phyloP scores from a whole-genome alignment of 352 stramenopile genomes.

The Globisporangium megalacanthum region DNA sequence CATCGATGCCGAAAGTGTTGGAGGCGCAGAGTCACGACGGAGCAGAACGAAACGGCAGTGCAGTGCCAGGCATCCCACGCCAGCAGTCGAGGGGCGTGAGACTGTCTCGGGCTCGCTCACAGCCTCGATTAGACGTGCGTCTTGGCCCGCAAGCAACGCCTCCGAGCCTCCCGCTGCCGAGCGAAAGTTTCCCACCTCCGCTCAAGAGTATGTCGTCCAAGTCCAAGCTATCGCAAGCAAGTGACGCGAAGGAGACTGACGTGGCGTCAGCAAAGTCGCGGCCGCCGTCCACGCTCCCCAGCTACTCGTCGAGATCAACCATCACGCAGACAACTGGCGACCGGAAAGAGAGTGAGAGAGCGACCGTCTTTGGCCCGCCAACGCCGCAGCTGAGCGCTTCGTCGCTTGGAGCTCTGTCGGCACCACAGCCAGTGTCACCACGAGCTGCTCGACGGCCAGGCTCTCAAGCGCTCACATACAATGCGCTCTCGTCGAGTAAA shows the following conservation, averaged over 20 bases:
- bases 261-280: neutral
- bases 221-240: neutral
- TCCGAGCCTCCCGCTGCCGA: neutral
- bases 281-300: neutral
- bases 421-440: neutral
- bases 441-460: neutral
- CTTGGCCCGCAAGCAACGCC: neutral
- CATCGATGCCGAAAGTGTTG: conserved; percentile 1
- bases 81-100: neutral
- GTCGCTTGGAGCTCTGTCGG: neutral
- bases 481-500: neutral
- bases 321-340: neutral
- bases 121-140: neutral
- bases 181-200: neutral
- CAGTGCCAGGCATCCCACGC: neutral
- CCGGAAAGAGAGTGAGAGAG: neutral
- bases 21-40: neutral
- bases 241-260: neutral
- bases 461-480: neutral
- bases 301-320: neutral
- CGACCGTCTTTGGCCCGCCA: neutral
- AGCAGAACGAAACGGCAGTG: neutral
- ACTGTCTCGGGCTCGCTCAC: neutral
- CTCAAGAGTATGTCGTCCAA: neutral
- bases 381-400: neutral